Evolutionary conservation across 2,329 filamentous ascomycete genomes (phyloP).

Genomic region (Colletotrichum theobromicola): DNA sequence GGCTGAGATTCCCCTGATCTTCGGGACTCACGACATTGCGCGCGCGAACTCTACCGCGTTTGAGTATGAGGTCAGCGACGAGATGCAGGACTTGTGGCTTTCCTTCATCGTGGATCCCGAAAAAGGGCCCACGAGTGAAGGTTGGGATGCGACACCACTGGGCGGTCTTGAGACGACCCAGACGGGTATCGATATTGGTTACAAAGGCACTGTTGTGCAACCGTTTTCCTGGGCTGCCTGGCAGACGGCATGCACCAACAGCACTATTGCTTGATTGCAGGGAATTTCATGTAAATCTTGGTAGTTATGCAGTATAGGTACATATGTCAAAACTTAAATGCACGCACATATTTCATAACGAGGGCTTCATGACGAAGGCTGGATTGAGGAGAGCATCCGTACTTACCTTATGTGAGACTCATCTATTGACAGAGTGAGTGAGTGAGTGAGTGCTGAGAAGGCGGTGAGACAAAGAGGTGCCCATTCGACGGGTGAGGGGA

Average conservation of each 20-base stretch:
- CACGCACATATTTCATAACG: background rate
- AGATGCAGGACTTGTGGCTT: conserved; percentile 2
- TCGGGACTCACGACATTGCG: conserved; percentile 30
- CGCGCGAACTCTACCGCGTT: background rate
- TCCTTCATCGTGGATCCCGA: background rate
- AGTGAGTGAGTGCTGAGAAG: background rate
- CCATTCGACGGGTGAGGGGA: background rate
- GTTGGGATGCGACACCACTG: background rate
- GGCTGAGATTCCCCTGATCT: conserved; percentile 34
- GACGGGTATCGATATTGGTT: background rate
- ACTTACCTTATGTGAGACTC: too few relatives aligned
- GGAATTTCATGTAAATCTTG: background rate
- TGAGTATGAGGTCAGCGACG: background rate
- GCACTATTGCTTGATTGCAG: background rate
- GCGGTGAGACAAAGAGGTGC: background rate
- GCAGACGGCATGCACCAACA: background rate
- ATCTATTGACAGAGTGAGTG: background rate
- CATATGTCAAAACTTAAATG: background rate
- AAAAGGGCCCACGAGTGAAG: background rate
- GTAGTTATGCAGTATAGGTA: background rate
- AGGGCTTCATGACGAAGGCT: background rate
- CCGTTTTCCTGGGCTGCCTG: background rate
- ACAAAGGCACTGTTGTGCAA: background rate
- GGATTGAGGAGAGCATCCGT: background rate
- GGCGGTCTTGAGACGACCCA: background rate